Base-by-base conservation (phyloP, 2,329 filamentous ascomycete genomes). In the Beauveria rudraprayagi region DNA sequence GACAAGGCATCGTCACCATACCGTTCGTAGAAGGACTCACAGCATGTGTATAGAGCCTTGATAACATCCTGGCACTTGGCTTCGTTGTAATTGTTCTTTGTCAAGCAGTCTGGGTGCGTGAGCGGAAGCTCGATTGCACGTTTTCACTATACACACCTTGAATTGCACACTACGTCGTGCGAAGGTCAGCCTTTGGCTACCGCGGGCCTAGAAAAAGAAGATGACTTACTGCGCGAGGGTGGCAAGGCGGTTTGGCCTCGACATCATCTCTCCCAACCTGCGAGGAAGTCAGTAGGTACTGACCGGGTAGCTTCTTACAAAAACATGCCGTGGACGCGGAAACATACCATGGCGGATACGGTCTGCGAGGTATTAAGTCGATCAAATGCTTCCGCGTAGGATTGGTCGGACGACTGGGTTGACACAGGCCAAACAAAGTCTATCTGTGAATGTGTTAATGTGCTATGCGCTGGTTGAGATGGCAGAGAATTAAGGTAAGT, bases 11-110 rank as follows among this genome's bases (percentile, higher is more conserved):
- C 76, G 61, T 95, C 87, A 17, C 94, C 92, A 63, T 90, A 83
- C 61, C 83, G 81, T 67, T 87, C 78, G 75, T 99, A 97, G 72
- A 97, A 96, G 14, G 84, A 83, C 69, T 92, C 87, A 75, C 94
- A 99, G 76, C 94, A 99, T 67, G 94, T 88, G 74, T 97, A 99
- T 26, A 99, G 78, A 3, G 91, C 90, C 71, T 93, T 87, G 61
- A 99, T 83, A 69, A 91, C 79, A 19, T 77, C 73, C 70, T 88
- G 84, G 74, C 94, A 99, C 70, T 87, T 95, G 48, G 85, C 85
- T 75, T 97, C 92, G 63, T 95, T 84, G 77, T 89, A 97, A 59
- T 85, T 86, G 73, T 92, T 92, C 74, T 87, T 93, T 52, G 84
- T 85, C 64, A 99, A 79, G 70, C 94, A 99, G 67, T 87, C 91